phyloP scores from a whole-genome alignment of 768 basidiomycete species.

The Termitomyces sp. region DNA sequence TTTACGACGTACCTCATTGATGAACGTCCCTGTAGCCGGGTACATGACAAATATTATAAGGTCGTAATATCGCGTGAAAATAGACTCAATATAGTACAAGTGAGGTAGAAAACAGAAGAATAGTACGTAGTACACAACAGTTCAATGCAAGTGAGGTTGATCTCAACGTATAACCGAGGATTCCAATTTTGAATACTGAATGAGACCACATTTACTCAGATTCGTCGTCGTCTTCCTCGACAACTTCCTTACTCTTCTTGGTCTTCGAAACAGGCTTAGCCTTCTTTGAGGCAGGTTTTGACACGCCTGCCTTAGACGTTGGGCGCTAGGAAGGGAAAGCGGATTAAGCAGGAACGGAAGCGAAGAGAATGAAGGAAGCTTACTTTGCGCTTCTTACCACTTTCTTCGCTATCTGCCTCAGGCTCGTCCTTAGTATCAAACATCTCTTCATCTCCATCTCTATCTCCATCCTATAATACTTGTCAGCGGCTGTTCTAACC shows the following conservation, averaged over 20 bases:
- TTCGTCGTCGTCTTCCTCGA: conserved; percentile 43
- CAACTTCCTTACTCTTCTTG: conserved; percentile 46
- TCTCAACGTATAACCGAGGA: not conserved
- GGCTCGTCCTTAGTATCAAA: conserved; percentile 32
- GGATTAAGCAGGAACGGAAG: not conserved
- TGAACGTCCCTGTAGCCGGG: not conserved
- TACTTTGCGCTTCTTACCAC: conserved; percentile 72
- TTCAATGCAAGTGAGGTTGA: not conserved
- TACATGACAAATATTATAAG: not conserved
- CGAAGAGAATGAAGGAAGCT: not conserved
- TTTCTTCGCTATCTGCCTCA: conserved; percentile 41
- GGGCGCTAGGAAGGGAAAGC: conserved; percentile 28
- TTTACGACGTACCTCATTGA: not conserved
- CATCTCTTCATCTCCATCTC: conserved; percentile 41
- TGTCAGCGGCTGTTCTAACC: not conserved
- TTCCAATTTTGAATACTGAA: not conserved
- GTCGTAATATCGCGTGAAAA: not conserved
- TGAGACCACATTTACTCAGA: conserved; percentile 2
- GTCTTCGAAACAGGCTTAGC: conserved; percentile 34
- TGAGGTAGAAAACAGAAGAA: not conserved
- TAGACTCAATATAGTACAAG: not conserved
- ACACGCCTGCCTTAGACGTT: conserved; percentile 30
- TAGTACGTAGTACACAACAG: not conserved
- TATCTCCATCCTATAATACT: conserved; percentile 31
- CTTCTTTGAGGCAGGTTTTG: conserved; percentile 46